phyloP scores from a whole-genome alignment of 805 yeast genomes.

The Tetrapisispora arboricola region DNA sequence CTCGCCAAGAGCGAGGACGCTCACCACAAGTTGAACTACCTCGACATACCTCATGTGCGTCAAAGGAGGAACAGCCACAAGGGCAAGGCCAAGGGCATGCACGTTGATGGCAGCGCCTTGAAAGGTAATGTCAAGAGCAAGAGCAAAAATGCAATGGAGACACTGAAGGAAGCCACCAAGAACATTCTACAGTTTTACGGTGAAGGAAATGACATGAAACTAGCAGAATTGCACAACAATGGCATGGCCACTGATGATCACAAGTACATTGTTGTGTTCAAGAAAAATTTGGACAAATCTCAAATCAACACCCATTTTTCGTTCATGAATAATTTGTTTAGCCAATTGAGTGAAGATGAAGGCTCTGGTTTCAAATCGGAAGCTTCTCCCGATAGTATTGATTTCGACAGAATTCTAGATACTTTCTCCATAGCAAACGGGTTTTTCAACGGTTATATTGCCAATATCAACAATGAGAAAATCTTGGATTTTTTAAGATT shows the following conservation, averaged over 20 bases:
- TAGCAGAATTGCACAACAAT: conserved; percentile 32
- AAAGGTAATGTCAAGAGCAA: too few relatives aligned
- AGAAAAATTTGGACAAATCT: conserved; percentile 45
- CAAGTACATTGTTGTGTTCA: conserved; percentile 79
- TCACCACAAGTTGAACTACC: too few relatives aligned
- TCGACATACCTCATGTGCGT: too few relatives aligned
- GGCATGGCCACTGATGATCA: conserved; percentile 24
- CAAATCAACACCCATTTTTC: conserved; percentile 55
- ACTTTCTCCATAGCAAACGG: conserved; percentile 51
- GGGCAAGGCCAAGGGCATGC: too few relatives aligned
- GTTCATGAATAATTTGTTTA: conserved; percentile 50
- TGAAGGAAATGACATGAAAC: conserved; percentile 29
- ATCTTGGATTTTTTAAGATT: conserved; percentile 65
- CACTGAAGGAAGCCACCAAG: background rate
- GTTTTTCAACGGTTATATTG: conserved; percentile 67
- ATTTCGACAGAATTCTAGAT: conserved; percentile 41
- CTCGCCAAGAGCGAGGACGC: too few relatives aligned
- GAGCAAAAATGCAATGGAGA: background rate
- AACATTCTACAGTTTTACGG: background rate
- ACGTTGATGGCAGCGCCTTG: too few relatives aligned
- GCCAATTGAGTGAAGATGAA: conserved; percentile 15
- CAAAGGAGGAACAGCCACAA: too few relatives aligned
- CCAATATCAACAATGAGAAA: conserved; percentile 58
- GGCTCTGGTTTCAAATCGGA: too few relatives aligned
- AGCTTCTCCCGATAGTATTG: too few relatives aligned